A percentile compares a stretch with the other conserved stretches of the same genome.
phyloP scores from a whole-genome alignment of 2,329 filamentous ascomycete genomes.

The Myrmaecium sp. region DNA sequence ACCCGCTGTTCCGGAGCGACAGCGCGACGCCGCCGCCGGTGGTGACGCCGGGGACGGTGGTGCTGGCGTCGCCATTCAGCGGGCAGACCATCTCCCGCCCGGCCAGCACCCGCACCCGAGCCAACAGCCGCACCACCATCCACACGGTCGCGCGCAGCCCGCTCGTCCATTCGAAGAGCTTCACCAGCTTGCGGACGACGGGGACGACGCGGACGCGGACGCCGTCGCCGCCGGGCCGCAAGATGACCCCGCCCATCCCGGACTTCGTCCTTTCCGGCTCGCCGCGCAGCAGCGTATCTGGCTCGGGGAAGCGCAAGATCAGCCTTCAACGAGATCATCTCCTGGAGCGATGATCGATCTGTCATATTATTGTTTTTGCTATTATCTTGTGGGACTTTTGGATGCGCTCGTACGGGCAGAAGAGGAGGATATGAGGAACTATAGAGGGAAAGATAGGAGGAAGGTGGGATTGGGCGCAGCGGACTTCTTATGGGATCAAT shows the following conservation, averaged over 20 bases:
- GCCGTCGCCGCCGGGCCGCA: slow-evolving; percentile 18
- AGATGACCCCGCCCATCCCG: slow-evolving; percentile 25
- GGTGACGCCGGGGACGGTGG: slow-evolving; percentile 51
- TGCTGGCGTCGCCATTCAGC: slow-evolving; percentile 52
- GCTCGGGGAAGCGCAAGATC: slow-evolving; percentile 12
- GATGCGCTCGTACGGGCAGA: no score
- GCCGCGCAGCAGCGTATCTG: slow-evolving; percentile 19
- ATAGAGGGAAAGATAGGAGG: no score
- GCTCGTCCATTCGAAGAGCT: slow-evolving; percentile 4
- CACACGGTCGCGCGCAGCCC: slow-evolving; percentile 10
- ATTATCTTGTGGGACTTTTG: no score
- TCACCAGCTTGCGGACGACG: slow-evolving; percentile 3
- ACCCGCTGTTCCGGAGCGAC: slow-evolving; percentile 61
- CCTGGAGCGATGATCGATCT: no score
- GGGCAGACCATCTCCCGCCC: slow-evolving; percentile 40
- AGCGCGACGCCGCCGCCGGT: slow-evolving; percentile 49
- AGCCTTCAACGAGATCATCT: no score
- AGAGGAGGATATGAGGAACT: no score
- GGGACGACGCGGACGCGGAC: slow-evolving; percentile 8
- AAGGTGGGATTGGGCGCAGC: no score
- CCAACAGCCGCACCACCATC: slow-evolving; percentile 19
- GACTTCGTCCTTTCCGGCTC: slow-evolving; percentile 26
- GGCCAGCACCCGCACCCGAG: slow-evolving; percentile 7
- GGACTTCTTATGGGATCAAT: no score
- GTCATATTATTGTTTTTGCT: no score